Base-by-base conservation (phyloP, 176 grass and related monocot genomes). In the Rhynchospora pubera region DNA sequence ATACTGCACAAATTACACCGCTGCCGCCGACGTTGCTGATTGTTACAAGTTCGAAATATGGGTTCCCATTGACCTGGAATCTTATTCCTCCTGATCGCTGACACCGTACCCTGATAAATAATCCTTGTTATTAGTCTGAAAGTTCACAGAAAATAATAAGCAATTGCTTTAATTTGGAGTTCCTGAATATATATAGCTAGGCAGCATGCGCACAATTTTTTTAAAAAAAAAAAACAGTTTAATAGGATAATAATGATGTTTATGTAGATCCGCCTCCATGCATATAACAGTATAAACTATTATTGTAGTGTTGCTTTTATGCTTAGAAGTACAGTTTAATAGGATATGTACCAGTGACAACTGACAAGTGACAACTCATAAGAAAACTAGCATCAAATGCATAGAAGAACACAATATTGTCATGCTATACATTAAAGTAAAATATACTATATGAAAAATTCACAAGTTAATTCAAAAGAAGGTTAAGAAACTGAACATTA, bases 11-110 rank as follows among this genome's bases (percentile, higher is more conserved):
- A 85, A 91, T 68, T 3, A 87, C 85, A 0, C 90, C 86, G 6
- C 85, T 84, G 1, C 84, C 86, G 0, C 51, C 90, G 5, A 91
- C 80, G 45, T 91, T 91, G 39, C 60, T 89, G 15, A 82, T 23
- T 0, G 79, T 66, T 19, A 91, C 90, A 0, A 91, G 90, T 18
- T 91, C 57, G 9, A 89, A 89, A 84, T 91, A 91, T 24, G 82
- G 76, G 59, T 83, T 80, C 0, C 90, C 90, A 9, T 55, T 81
- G n/a, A 91, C 18, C 45, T 62, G 4, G 66, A 91, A 91, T 4
- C 90, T 32, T 57, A 91, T 79, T 2, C 87, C 86, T 0, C 86
- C 86, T 10, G 11, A 45, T 64, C 60, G 84, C 0, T 67, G 42
- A 47, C 89, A 91, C 0, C 83, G 52, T 1, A 86, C 84, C 62